Base-by-base conservation (phyloP, 768 basidiomycete species). In the Astraeus odoratus region DNA sequence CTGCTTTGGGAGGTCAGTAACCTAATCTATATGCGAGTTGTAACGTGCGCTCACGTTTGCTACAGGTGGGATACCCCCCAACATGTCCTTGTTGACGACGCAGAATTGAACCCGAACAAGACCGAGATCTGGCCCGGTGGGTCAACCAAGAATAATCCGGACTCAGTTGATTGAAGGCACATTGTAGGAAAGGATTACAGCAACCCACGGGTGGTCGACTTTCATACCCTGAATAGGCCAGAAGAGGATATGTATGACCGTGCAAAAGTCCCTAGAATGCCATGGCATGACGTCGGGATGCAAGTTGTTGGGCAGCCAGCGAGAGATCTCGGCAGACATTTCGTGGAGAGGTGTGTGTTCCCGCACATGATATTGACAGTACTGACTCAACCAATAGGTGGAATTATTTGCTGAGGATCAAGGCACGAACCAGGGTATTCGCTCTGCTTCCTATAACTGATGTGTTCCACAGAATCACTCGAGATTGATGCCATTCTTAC, bases 231-330 rank as follows among this genome's bases (percentile, higher is more conserved):
- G 40, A 75, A 82, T 59, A 96, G 94, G 61, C 94, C 94, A 0
- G 78, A 86, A 37, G 91, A 97, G 52, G 91, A 97, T 58, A 90
- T 95, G 86, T 92, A 95, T 55, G 94, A 99, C 57, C 80, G 96
- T 26, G 65, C 73, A 6, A 95, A 85, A 62, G 76, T 88, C 16
- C 89, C 93, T 5, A 75, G 96, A 39, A 97, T 98, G 93, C 93
- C 96, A 23, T 99, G 93, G 93, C 96, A 99, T 61, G 96, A 99
- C 60, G 90, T 98, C 30, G 90, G 82, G 0, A 74, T 97, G 72
- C 96, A 99, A 63, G 81, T 98, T 33, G 86, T 97, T 22, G 96
- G 96, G 3, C 93, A 95, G 59, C 96, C 96, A 39, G 92, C 94
- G 16, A 77, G 95, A 19, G 96, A 99, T 65, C 66, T 98, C 9